Conservation (phyloP, 331 rosid species). For the Malus hybrid region DNA sequence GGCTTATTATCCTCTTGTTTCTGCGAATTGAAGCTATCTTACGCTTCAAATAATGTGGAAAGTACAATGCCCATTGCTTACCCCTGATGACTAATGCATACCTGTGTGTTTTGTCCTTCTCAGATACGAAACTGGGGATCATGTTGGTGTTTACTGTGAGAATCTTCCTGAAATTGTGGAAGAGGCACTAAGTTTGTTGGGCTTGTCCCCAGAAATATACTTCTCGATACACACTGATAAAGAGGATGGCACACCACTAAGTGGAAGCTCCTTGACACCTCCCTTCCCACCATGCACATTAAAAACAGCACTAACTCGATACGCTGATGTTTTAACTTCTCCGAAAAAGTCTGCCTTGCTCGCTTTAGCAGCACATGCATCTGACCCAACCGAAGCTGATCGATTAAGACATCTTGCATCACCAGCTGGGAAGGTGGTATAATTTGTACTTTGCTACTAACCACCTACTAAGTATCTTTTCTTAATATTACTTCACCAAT, state of each 20-base stretch:
- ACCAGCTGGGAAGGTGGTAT: constrained; percentile 86
- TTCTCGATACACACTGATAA: constrained; percentile 73
- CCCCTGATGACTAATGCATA: constrained; percentile 2
- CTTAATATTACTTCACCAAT: neutral
- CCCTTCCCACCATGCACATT: constrained; percentile 81
- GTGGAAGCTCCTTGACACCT: constrained; percentile 84
- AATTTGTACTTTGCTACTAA: constrained; percentile 5
- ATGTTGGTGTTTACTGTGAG: constrained; percentile 93
- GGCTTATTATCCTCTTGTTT: neutral
- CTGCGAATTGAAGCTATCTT: neutral
- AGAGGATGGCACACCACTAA: constrained; percentile 83
- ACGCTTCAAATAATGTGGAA: neutral
- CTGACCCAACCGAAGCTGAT: constrained; percentile 81
- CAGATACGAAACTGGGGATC: constrained; percentile 99
- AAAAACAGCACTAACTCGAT: constrained; percentile 62
- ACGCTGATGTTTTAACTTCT: constrained; percentile 80
- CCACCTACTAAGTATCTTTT: neutral
- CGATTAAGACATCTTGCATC: constrained; percentile 92
- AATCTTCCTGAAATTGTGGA: constrained; percentile 78
- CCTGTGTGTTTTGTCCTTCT: constrained; percentile 10
- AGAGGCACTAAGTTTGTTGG: constrained; percentile 60
- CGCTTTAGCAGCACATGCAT: constrained; percentile 90
- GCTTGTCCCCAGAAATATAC: constrained; percentile 72
- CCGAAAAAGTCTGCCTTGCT: constrained; percentile 90
- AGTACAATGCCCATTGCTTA: neutral